Evolutionary conservation across 306 rosid species (phyloP), one percentile per base, ranked within the genome.

Genomic region (Canavalia ensiformis): DNA sequence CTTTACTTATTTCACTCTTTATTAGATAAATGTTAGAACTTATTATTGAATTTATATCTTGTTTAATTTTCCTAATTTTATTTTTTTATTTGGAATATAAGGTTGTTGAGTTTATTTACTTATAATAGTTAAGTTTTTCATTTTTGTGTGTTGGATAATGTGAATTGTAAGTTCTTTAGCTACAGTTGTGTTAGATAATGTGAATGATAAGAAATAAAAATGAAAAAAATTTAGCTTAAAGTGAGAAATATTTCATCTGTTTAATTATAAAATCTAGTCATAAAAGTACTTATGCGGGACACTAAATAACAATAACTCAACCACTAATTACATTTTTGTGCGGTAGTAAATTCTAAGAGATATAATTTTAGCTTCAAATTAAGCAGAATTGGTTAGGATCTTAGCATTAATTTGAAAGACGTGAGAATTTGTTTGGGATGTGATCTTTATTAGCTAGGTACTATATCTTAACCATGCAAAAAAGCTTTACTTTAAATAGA

Each of bases 271-370:
- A 42, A 28, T 74, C 31, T 44, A 2, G 31, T 58, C 12, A 1
- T 29, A 0, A n/a, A 35, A 44, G 33, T 46, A 46, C 75, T 11
- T 46, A 47, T 33, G 18, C 54, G 2, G 28, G 46, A 41, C 0
- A 1, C 37, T 25, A 10, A 0, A 28, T 18, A 28, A 8, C 10
- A 28, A 56, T 1, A 6, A 57, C 7, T 6, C 33, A 57, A 45
- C 10, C 33, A 60, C 18, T 45, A 34, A 45, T 57, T 74, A 30
- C 42, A 10, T 10, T 70, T 71, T 29, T 71, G 59, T 2, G 75
- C 0, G 46, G 31, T 50, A 31, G 13, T 31, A 35, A 60, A 70
- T 70, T 70, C 76, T 6, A 41, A 74, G 68, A 56, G 56, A 37
- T 8, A 6, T 59, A 31, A 35, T 58, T 47, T 75, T 47, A 0